Evolutionary conservation across 257 asterid species (phyloP), one percentile per base, ranked within the genome.

Genomic region (Lycium ferocissimum): DNA sequence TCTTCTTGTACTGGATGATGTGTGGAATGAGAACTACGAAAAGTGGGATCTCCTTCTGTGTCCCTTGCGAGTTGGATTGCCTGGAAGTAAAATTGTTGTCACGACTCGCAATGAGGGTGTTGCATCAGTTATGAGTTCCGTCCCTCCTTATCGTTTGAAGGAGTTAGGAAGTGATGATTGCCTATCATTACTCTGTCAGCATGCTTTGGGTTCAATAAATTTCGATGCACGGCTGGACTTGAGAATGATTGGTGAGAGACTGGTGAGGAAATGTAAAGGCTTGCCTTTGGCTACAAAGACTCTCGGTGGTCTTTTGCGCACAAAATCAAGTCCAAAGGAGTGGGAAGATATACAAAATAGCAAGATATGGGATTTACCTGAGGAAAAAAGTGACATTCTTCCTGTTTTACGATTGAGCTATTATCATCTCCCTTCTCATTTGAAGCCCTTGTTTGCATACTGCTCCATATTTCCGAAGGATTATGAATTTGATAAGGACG

Each of bases 201-300:
- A 85, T 70, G 86, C 88, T 78, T 67, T 81, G 73, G 87, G 84
- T 65, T 8, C 47, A 8, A 78, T 51, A 56, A 76, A 45, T 45
- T 87, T 87, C 57, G 84, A 84, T 20, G 61, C 66, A n/a, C 63
- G 47, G n/a, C 53, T 83, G 33, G 43, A 53, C 53, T 49, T 85
- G 71, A 83, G 22, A 67, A 56, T 22, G 38, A 37, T 82, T 14
- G 87, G 90, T 26, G 79, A 85, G 88, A 47, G 75, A 33, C 37
- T 88, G 59, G 85, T 85, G 0, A 80, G 43, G 54, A 85, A 86
- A 83, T 88, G 88, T 80, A 67, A 80, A 83, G 86, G 86, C 61
- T 62, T 85, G 72, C 88, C 90, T 51, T 79, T 88, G 83, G 90
- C 85, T 51, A 87, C 86, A 12, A 88, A 85, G 87, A 81, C 86